A percentile compares a stretch with the other conserved stretches of the same genome.
phyloP scores from a whole-genome alignment of 75 land plant genomes.

The Sequoia sempervirens region DNA sequence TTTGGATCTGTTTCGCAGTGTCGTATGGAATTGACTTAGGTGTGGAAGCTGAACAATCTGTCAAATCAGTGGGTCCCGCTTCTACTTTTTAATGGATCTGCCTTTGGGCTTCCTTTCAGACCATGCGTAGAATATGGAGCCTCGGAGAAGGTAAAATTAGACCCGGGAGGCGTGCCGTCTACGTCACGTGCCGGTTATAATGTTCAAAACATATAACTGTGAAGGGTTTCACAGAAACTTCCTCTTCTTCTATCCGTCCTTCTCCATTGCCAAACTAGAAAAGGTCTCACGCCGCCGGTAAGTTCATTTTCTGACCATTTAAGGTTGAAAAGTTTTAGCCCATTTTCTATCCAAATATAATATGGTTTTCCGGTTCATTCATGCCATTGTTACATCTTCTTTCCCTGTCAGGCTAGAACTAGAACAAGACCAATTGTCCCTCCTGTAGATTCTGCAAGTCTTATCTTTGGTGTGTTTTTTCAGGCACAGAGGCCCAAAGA shows the following conservation, averaged over 20 bases:
- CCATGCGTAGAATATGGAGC: no score
- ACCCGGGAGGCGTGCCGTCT: conserved; percentile 1
- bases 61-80: neutral
- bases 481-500: neutral
- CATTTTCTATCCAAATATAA: neutral
- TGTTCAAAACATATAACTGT: neutral
- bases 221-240: neutral
- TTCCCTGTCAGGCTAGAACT: neutral
- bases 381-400: neutral
- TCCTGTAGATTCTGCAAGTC: neutral
- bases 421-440: neutral
- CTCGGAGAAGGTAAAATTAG: conserved; percentile 2
- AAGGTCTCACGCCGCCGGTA: neutral
- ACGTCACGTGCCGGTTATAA: neutral
- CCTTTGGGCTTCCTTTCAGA: neutral
- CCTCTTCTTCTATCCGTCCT: neutral
- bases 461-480: neutral
- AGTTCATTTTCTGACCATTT: neutral
- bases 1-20: neutral
- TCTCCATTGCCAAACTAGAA: neutral
- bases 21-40: conserved; percentile 9
- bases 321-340: neutral
- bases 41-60: conserved; percentile 3
- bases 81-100: neutral
- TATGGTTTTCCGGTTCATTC: neutral